Evolutionary conservation across 228 moss, liverwort and hornwort genomes (phyloP).

Genomic region (Sphagnum magellanicum): DNA sequence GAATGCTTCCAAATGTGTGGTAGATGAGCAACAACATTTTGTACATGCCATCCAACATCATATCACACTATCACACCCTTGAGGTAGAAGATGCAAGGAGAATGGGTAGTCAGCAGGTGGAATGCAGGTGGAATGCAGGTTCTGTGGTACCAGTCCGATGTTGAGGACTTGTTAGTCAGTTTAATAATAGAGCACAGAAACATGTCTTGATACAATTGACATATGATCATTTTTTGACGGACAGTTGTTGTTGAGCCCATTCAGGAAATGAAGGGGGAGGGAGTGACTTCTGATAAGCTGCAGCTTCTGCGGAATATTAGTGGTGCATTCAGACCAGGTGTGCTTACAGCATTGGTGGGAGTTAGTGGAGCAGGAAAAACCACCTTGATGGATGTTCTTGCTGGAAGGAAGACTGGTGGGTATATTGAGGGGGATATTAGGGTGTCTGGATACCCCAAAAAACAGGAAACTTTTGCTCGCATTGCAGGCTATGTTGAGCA

Average conservation of each 20-base stretch:
- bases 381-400: conserved; percentile 20
- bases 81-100: too few relatives aligned
- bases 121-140: too few relatives aligned
- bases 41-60: too few relatives aligned
- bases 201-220: too few relatives aligned
- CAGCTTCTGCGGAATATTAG: conserved; percentile 10
- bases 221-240: too few relatives aligned
- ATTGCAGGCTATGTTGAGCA: conserved; percentile 15
- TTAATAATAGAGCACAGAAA: too few relatives aligned
- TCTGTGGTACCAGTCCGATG: too few relatives aligned
- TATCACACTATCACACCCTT: too few relatives aligned
- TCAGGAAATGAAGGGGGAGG: conserved; percentile 10
- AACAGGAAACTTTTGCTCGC: conserved; percentile 11
- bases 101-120: too few relatives aligned
- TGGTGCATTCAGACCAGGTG: conserved; percentile 11
- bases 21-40: too few relatives aligned
- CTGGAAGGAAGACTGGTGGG: conserved; percentile 11
- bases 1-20: neutral
- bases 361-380: conserved; percentile 17
- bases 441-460: conserved; percentile 11
- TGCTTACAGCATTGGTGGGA: conserved; percentile 9
- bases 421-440: conserved; percentile 11
- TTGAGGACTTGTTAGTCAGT: too few relatives aligned
- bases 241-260: neutral
- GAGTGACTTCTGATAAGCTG: conserved; percentile 5